A percentile compares a stretch with the other conserved stretches of the same genome.
phyloP scores from a whole-genome alignment of 345 rosid species.

The Barbarea vulgaris region DNA sequence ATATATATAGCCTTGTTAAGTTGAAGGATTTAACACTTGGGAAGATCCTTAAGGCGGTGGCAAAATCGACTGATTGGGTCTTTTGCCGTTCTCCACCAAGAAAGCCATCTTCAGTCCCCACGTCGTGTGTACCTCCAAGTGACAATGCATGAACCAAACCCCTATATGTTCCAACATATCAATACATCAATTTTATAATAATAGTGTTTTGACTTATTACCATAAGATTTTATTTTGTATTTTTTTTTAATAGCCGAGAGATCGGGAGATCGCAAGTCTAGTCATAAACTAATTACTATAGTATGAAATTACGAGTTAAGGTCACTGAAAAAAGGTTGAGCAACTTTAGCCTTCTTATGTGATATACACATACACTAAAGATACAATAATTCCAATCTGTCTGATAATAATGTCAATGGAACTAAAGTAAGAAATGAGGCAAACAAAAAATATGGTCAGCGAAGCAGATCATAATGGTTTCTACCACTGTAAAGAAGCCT shows the following conservation, averaged over 20 bases:
- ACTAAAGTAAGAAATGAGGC: not conserved
- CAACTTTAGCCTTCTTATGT: not conserved
- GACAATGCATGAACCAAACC: constrained; percentile 99
- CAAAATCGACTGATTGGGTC: constrained; percentile 73
- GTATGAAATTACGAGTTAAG: not conserved
- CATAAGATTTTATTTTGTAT: not conserved
- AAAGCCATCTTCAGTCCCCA: constrained; percentile 99
- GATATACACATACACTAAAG: not conserved
- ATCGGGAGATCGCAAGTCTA: constrained; percentile 3
- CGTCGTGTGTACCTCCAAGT: constrained; percentile 94
- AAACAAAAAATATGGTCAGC: constrained; percentile 9
- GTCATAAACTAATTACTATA: not conserved
- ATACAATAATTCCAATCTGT: not conserved
- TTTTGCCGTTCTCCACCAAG: constrained; percentile 91
- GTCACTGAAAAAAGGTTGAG: not conserved
- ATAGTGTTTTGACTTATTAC: constrained; percentile 3
- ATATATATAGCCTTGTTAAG: not conserved
- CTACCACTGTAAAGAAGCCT: constrained; percentile 85
- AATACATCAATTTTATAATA: not conserved
- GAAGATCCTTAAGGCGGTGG: constrained; percentile 96
- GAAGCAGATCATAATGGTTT: constrained; percentile 81
- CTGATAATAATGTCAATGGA: not conserved
- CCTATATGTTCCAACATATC: constrained; percentile 46
- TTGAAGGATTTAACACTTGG: constrained; percentile 60
- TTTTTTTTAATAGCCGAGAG: not conserved